Evolutionary conservation across 768 basidiomycete species (phyloP).

Genomic region (Auriscalpium vulgare): DNA sequence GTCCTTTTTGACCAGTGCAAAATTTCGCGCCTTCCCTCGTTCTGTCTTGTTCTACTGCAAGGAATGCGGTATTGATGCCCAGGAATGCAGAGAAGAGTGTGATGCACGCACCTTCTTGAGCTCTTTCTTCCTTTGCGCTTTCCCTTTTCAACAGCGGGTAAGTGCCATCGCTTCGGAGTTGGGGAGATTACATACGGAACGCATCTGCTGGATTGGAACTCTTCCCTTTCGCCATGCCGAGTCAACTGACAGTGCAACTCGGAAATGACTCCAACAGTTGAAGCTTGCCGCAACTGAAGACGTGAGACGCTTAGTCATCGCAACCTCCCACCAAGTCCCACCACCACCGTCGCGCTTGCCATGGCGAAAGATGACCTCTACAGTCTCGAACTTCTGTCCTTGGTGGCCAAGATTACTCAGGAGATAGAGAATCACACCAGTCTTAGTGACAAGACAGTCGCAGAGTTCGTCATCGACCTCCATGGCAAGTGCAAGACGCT

Average conservation of each 20-base stretch:
- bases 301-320: too few species aligned
- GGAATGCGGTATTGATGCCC: slow-evolving; percentile 2
- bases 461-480: slow-evolving; percentile 89
- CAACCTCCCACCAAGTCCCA: neutral
- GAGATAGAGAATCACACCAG: slow-evolving; percentile 86
- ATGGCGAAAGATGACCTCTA: slow-evolving; percentile 78
- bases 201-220: slow-evolving; percentile 92
- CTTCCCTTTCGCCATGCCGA: slow-evolving; percentile 75
- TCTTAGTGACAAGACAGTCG: slow-evolving; percentile 84
- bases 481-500: slow-evolving; percentile 80
- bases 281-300: too few species aligned
- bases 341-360: slow-evolving; percentile 2
- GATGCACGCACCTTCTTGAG: slow-evolving; percentile 72
- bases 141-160: slow-evolving; percentile 44
- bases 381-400: slow-evolving; percentile 86
- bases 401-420: slow-evolving; percentile 87
- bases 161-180: neutral
- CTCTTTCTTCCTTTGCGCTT: slow-evolving; percentile 89
- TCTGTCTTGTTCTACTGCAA: slow-evolving; percentile 85
- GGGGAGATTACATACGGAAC: slow-evolving; percentile 49
- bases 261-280: too few species aligned
- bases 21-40: slow-evolving; percentile 74
- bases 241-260: too few species aligned
- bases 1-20: slow-evolving; percentile 91
- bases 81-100: neutral